phyloP scores from a whole-genome alignment of 192 early-diverging fungal species.

The Coemansia pectinata region DNA sequence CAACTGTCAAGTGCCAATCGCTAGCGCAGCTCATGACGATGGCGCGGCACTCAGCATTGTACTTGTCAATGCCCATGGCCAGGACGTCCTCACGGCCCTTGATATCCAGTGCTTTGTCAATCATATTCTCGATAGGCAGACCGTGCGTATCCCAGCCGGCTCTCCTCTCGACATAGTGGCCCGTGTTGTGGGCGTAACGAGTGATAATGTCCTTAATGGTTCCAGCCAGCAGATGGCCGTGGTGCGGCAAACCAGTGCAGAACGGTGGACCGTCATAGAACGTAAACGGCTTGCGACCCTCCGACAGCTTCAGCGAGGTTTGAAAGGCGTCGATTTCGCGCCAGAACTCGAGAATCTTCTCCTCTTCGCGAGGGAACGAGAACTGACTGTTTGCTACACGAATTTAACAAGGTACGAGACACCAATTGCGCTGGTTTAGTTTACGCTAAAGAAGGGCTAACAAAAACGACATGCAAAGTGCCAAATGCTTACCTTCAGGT shows the following conservation, averaged over 20 bases:
- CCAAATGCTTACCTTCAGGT: constrained; percentile 8
- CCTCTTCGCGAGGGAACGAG: constrained; percentile 94
- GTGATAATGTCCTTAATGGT: constrained; percentile 99
- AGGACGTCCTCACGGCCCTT: constrained; percentile 81
- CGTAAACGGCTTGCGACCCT: constrained; percentile 81
- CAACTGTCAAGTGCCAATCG: constrained; percentile 94
- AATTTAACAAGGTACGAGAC: background rate
- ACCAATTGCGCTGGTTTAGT: background rate
- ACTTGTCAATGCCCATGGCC: constrained; percentile 93
- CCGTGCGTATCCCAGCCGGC: constrained; percentile 90
- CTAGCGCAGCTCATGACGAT: constrained; percentile 95
- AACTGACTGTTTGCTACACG: constrained; percentile 44
- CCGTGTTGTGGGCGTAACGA: constrained; percentile 91
- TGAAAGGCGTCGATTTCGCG: constrained; percentile 97
- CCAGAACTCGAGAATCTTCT: constrained; percentile 93
- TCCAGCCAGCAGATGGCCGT: constrained; percentile 97
- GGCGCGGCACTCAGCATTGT: constrained; percentile 94
- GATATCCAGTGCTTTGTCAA: constrained; percentile 86
- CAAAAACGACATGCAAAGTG: background rate
- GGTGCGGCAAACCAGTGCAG: constrained; percentile 97
- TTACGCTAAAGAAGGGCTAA: background rate
- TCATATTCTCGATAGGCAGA: constrained; percentile 92
- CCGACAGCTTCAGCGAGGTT: constrained; percentile 85
- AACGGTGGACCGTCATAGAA: constrained; percentile 99
- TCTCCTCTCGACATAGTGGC: constrained; percentile 95